phyloP scores from a whole-genome alignment of 495 filamentous ascomycete species.

The Penicillium manginii region DNA sequence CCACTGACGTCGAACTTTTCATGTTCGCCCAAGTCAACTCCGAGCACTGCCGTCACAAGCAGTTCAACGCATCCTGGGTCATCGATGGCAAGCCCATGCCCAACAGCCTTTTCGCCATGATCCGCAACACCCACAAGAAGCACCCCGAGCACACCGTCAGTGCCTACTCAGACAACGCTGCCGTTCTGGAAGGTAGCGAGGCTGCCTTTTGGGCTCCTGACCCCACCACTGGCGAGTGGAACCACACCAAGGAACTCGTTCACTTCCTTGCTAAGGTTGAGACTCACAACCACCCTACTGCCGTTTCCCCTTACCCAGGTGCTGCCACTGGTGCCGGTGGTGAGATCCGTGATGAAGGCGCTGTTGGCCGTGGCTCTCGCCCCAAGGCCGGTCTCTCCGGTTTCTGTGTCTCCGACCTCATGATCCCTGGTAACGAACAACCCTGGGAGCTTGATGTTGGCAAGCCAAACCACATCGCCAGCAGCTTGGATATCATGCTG shows the following conservation, averaged over 20 bases:
- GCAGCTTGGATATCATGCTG: conserved; percentile 93
- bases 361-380: conserved; percentile 88
- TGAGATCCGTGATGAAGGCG: conserved; percentile 92
- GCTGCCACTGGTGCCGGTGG: conserved; percentile 95
- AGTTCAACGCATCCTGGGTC: conserved; percentile 98
- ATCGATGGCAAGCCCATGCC: conserved; percentile 85
- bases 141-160: conserved; percentile 82
- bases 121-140: conserved; percentile 84
- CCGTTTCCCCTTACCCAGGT: conserved; percentile 80
- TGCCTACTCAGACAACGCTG: conserved; percentile 97
- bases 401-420: conserved; percentile 91
- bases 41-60: conserved; percentile 68
- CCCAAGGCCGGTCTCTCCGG: conserved; percentile 93
- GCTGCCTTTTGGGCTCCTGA: conserved; percentile 85
- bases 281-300: conserved; percentile 97
- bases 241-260: conserved; percentile 79
- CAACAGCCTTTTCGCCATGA: conserved; percentile 89
- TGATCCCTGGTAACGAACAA: conserved; percentile 76
- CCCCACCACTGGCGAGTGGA: conserved; percentile 84
- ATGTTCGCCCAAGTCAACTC: conserved; percentile 96
- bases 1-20: conserved; percentile 92
- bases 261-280: conserved; percentile 95
- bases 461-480: conserved; percentile 88
- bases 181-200: conserved; percentile 78
- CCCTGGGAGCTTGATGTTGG: conserved; percentile 94